Evolutionary conservation across 495 filamentous ascomycete genomes (phyloP), one percentile per base, ranked within the genome.

Genomic region (Chaetomium tenue): DNA sequence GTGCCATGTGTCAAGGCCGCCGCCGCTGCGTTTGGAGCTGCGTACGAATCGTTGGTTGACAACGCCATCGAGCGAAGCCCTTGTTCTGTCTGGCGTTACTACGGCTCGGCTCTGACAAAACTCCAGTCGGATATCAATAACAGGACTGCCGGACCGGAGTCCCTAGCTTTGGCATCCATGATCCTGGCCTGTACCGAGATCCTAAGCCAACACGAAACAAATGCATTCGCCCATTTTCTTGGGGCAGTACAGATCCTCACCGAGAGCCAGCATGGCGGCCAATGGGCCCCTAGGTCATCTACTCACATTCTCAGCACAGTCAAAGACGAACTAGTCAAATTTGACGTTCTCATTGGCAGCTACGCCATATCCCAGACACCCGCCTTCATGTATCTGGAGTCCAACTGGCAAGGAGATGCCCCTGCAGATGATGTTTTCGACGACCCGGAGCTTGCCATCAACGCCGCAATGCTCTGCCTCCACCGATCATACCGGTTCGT

Each of bases 401-500:
- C 16, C 13, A 9, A 18, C 5, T 37, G 33, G 33, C 40, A 44
- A 44, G 16, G 13, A 44, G 40, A 26, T 15, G 40, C 28, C 26
- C 25, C 28, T 37, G 52, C 28, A 33, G 52, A 23, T 9, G 28
- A 55, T 37, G 52, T 23, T 16, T 55, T 55, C 30, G 1, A 28
- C 9, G 52, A 55, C 1, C 52, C 52, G 16, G 52, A 55, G 52
- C 28, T 55, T 37, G 52, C 52, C 8, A 20, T 55, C 52, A 37
- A 55, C 52, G 16, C 52, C 15, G 52, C 52, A 5, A 55, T 55
- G 30, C 5, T n/a, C 52, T 55, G 52, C 16, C 52, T 55, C 18
- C 52, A 55, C 52, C 52, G 28, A 7, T 55, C 28, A 33, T 55
- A 55, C n/a, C 52, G 37, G n/a, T 55, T 55, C 28, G 37, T 55